Percentiles rank a stretch among this genome's conserved stretches.
Conservation (phyloP, 768 basidiomycete genomes). For the Russula emetica region DNA sequence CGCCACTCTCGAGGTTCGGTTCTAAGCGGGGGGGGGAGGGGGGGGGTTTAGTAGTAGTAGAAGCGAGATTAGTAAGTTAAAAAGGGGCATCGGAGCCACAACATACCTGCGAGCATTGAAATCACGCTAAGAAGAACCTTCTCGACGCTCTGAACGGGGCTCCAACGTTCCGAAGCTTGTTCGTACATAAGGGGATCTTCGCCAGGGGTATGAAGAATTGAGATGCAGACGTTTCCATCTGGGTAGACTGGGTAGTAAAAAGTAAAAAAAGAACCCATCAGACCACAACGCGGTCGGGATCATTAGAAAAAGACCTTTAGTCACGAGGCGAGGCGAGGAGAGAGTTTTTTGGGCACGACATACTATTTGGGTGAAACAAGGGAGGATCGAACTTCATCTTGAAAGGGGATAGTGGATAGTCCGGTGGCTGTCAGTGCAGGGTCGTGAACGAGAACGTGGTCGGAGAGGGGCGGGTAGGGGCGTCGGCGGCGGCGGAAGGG, state of each 20-base stretch:
- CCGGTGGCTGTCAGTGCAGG: conserved; percentile 55
- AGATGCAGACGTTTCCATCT: conserved; percentile 96
- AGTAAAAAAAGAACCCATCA: neutral
- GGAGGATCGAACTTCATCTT: conserved; percentile 99
- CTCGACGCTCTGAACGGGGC: conserved; percentile 97
- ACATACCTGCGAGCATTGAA: conserved; percentile 90
- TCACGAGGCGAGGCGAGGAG: neutral
- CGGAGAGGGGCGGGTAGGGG: conserved; percentile 1
- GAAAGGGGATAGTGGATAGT: conserved; percentile 98
- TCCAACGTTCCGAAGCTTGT: conserved; percentile 94
- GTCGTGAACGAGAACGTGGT: conserved; percentile 3
- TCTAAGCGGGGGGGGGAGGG: conserved; percentile 44
- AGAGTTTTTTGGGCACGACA: conserved; percentile 35
- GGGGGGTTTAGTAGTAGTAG: no score
- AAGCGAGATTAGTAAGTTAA: neutral
- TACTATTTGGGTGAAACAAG: conserved; percentile 95
- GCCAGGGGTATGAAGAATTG: conserved; percentile 92
- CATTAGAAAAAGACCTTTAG: neutral
- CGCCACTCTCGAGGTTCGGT: conserved; percentile 95
- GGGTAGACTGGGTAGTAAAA: conserved; percentile 65
- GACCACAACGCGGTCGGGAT: neutral
- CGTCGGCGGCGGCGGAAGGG: no score
- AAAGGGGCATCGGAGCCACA: neutral
- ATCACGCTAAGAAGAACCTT: conserved; percentile 95
- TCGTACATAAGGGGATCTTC: conserved; percentile 94